Base-by-base conservation (phyloP, 352 stramenopile genomes). In the Phytophthora capsici region DNA sequence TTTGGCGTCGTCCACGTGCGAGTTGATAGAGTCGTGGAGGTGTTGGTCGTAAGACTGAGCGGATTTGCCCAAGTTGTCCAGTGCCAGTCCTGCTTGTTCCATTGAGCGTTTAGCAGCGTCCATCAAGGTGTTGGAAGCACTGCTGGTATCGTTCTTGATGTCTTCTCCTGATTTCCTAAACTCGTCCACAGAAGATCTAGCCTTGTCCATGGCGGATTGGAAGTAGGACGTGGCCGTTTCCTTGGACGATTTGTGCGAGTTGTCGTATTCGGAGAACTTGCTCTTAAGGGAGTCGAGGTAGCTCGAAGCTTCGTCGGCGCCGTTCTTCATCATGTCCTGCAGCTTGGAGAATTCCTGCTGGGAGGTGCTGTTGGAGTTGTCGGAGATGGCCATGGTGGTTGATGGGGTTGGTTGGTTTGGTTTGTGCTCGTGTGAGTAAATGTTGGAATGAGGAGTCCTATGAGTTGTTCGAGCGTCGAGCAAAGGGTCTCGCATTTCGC, bases 241-340 rank as follows among this genome's bases (percentile, higher is more conserved):
- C 16, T 60, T 64, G 4, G 71, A 70, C 0, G 69, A 66, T 19
- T 73, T 69, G 71, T 86, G 51, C 22, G 74, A 61, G n/a, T 57
- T 68, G 51, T 86, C 74, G 47, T 82, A 81, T 52, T 77, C 66
- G 23, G 57, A 36, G 28, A 83, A 66, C 54, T 78, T 79, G 53
- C 30, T 60, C 61, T 75, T 78, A 50, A 84, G 69, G 20, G 65
- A 77, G 43, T 73, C 57, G 16, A 78, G 56, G 59, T 84, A 84
- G 32, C 41, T 59, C 0, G 66, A 38, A 0, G 72, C 68, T 44
- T 81, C 70, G 6, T 57, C 51, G 10, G 68, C 54, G 16, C 69
- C 63, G 23, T 66, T 66, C 30, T 73, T 49, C 49, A 84, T 67
- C 46, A 77, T 53, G 6, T 72, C 57, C 20, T 80, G 69, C 14